Conservation (phyloP, 805 yeast genomes). For the Monosporozyma solicola region DNA sequence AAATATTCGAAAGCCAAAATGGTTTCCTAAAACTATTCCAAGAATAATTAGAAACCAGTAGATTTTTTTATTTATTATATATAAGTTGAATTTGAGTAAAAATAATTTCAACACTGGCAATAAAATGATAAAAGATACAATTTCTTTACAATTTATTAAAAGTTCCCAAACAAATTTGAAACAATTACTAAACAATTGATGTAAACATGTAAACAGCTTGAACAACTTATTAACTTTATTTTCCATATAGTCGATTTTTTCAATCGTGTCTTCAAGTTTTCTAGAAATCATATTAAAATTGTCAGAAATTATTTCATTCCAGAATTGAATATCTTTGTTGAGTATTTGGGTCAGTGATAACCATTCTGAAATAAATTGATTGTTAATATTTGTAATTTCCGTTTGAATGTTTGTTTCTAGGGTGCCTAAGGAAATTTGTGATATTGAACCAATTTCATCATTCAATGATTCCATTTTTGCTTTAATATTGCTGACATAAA, state of each 20-base stretch:
- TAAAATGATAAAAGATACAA: not conserved
- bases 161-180: not conserved
- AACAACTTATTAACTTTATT: not conserved
- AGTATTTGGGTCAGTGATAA: slow-evolving; percentile 5
- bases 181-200: not conserved
- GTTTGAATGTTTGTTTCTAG: not conserved
- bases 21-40: not conserved
- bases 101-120: not conserved
- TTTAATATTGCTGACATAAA: slow-evolving; percentile 1
- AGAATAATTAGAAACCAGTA: not conserved
- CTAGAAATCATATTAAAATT: not conserved
- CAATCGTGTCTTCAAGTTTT: slow-evolving; percentile 1
- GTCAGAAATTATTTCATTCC: slow-evolving; percentile 8
- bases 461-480: slow-evolving; percentile 6
- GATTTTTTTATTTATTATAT: not conserved
- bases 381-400: slow-evolving; percentile 29
- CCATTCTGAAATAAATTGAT: slow-evolving; percentile 12
- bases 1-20: not conserved
- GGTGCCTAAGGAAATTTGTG: not conserved
- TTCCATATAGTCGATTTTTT: slow-evolving; percentile 1
- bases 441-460: not conserved
- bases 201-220: not conserved
- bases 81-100: not conserved
- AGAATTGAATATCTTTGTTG: slow-evolving; percentile 9
- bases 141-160: not conserved